Conservation (phyloP, 2,329 filamentous ascomycete species). For the Sphaerulina vaccinii region DNA sequence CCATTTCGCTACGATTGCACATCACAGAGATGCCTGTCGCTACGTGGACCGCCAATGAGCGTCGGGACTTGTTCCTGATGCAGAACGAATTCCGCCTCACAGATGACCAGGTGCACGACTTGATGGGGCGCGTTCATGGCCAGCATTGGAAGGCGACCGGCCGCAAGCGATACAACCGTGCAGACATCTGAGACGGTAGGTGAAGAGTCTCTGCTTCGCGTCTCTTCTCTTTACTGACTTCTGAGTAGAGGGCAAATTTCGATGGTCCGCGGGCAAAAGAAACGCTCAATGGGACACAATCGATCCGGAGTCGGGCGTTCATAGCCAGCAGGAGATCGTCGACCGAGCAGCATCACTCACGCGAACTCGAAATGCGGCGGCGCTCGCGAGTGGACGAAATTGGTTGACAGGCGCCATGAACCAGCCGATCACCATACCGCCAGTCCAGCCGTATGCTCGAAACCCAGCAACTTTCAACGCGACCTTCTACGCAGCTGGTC, state of each 20-base stretch:
- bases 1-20: too few relatives aligned
- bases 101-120: constrained; percentile 1
- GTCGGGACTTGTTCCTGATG: constrained; percentile 2
- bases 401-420: too few relatives aligned
- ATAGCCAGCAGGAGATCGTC: background rate
- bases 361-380: background rate
- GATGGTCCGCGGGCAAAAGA: background rate
- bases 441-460: too few relatives aligned
- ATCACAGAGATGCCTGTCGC: background rate
- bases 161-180: constrained; percentile 2
- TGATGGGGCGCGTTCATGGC: constrained; percentile 13
- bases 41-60: constrained; percentile 1
- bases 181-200: constrained; percentile 7
- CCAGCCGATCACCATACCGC: too few relatives aligned
- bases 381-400: background rate
- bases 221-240: background rate
- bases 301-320: background rate
- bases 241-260: background rate
- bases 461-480: too few relatives aligned
- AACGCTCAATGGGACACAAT: background rate
- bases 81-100: constrained; percentile 4
- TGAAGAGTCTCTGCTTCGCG: background rate
- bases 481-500: too few relatives aligned
- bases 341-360: background rate
- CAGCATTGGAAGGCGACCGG: background rate